These are phyloP conservation scores for Toxoplasma gondii DNA, from an alignment of 169 alveolate species.

Conservation along the genomic window DNA sequence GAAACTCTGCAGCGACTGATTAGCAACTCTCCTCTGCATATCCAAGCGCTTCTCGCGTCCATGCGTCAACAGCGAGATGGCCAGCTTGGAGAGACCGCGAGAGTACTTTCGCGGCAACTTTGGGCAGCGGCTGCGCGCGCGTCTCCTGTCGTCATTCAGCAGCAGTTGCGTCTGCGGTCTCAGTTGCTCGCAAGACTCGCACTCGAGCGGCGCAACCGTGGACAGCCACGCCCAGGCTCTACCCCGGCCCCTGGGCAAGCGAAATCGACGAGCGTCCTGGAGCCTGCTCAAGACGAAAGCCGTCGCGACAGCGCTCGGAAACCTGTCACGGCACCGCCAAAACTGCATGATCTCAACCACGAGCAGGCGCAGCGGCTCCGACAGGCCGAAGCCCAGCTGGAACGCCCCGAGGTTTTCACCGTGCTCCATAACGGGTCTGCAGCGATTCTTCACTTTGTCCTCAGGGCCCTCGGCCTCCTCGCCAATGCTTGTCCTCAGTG, in stretches of 20 bases:
- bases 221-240: neutral
- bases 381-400: neutral
- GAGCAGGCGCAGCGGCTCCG: neutral
- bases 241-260: neutral
- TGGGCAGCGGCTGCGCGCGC: slow-evolving; percentile 10
- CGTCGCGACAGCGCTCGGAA: neutral
- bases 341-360: neutral
- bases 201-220: neutral
- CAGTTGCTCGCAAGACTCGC: neutral
- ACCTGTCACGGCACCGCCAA: neutral
- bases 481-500: slow-evolving; percentile 15
- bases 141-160: neutral
- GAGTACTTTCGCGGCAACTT: neutral
- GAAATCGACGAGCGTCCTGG: no score
- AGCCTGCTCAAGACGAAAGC: neutral
- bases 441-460: neutral
- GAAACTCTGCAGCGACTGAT: neutral
- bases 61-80: neutral
- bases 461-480: slow-evolving; percentile 5
- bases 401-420: neutral
- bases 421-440: slow-evolving; percentile 14
- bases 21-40: neutral
- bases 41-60: neutral
- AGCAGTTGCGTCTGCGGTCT: neutral
- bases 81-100: neutral